Base-by-base conservation (phyloP, 2,329 filamentous ascomycete species). In the Colletotrichum truncatum region DNA sequence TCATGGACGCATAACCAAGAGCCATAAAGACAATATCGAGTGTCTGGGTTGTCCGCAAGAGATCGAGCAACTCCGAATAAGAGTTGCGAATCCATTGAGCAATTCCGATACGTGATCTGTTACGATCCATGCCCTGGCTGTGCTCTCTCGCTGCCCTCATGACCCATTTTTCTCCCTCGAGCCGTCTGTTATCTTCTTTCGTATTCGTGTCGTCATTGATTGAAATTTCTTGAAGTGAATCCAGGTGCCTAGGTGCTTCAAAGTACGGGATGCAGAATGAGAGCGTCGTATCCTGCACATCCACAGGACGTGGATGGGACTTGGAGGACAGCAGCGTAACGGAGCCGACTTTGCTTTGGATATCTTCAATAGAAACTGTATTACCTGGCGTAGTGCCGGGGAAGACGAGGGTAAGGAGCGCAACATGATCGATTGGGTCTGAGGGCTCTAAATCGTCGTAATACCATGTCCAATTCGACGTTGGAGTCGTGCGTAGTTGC, bases 21-120 rank as follows among this genome's bases (percentile, higher is more conserved):
- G 93, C 87, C 95, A 99, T 98, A 77, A 99, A 99, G 74, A 97
- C 86, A 73, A 99, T 98, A 73, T 99, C 96, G 61, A 98, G 88
- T 2, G 94, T 95, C 80, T 99, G 95, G 32, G 96, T 96, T 74
- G 98, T 97, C 88, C 96, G 89, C 66, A 87, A 76, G 28, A 86
- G 80, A 71, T 91, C 95, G 51, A 97, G 82, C 74, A 98, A 98
- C 66, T 93, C 93, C 34, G 87, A 89, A 93, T 93, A 98, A 21
- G 90, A 91, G 74, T 97, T 93, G 58, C 81, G 82, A 16, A 88
- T 80, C 93, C 93, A 97, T 58, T 89, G 87, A 41, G 85, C 82
- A 58, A 97, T 75, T 68, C 90, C 91, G 72, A 85, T 85, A 48
- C 83, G 82, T 2, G 89, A n/a, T n/a, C n/a, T n/a, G n/a, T n/a